A percentile compares a stretch with the other conserved stretches of the same genome.
Evolutionary conservation across 768 basidiomycete species (phyloP).

Genomic region (Austroboletus eburneus): DNA sequence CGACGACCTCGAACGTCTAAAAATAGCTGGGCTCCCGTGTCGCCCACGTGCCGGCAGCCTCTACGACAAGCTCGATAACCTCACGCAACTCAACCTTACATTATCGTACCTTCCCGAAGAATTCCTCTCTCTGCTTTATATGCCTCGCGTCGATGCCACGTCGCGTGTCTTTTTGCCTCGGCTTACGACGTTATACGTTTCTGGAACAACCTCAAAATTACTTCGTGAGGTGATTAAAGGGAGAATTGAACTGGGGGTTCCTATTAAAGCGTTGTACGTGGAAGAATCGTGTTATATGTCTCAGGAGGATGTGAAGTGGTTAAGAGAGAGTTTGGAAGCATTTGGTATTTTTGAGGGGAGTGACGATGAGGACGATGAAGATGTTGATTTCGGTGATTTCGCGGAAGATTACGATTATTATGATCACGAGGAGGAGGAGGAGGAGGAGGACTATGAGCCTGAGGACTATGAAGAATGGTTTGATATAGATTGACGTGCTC

Average conservation of each 20-base stretch:
- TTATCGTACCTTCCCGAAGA: conserved; percentile 27
- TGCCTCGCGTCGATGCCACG: no score
- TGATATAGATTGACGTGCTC: no score
- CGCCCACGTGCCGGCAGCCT: conserved; percentile 33
- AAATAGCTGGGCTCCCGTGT: conserved; percentile 49
- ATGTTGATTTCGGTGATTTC: not conserved
- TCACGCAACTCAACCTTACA: conserved; percentile 43
- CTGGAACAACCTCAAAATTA: conserved; percentile 37
- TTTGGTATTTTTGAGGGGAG: conserved; percentile 59
- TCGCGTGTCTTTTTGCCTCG: conserved; percentile 42
- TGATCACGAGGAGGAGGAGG: no score
- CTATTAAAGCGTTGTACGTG: conserved; percentile 45
- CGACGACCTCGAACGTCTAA: conserved; percentile 46
- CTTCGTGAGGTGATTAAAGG: conserved; percentile 45
- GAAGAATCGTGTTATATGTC: conserved; percentile 42
- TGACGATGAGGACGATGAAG: conserved; percentile 27
- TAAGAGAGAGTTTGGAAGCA: conserved; percentile 44
- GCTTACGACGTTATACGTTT: conserved; percentile 45
- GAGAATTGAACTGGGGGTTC: conserved; percentile 39
- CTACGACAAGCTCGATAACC: conserved; percentile 44
- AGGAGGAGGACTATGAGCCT: no score
- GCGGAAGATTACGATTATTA: no score
- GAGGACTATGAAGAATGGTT: no score
- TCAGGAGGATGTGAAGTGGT: conserved; percentile 45
- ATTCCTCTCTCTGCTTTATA: conserved; percentile 25